Conservation (phyloP, 805 yeast genomes). For the Metschnikowia arizonensis region DNA sequence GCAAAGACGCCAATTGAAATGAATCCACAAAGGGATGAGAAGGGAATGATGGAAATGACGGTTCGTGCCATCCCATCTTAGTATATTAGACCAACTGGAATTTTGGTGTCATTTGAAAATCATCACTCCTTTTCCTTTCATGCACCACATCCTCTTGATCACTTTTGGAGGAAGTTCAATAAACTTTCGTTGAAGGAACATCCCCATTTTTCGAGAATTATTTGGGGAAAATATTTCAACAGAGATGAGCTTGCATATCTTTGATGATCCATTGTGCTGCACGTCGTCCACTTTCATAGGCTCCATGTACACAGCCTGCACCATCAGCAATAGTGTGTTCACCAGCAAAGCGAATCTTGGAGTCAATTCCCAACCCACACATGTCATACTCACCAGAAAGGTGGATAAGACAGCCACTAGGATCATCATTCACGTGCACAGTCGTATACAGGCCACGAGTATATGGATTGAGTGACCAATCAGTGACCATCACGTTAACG, state of each 20-base stretch:
- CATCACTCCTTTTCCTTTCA: no score
- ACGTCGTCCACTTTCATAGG: constrained; percentile 71
- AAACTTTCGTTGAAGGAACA: no score
- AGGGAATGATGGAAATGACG: no score
- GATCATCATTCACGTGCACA: constrained; percentile 63
- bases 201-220: no score
- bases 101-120: no score
- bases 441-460: constrained; percentile 82
- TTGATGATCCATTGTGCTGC: constrained; percentile 41
- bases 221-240: no score
- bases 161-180: no score
- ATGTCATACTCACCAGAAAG: constrained; percentile 42
- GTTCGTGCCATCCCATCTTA: no score
- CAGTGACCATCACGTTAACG: constrained; percentile 43
- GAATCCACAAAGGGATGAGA: no score
- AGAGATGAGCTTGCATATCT: neutral
- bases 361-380: constrained; percentile 43
- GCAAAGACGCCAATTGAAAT: no score
- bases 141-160: no score
- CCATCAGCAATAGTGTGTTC: constrained; percentile 86
- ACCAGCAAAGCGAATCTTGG: constrained; percentile 75
- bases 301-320: constrained; percentile 91
- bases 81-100: no score
- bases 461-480: constrained; percentile 80
- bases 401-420: constrained; percentile 58